These are phyloP conservation scores for Lunularia cruciata DNA, from an alignment of 225 moss, liverwort and hornwort species.

Conservation along the genomic window DNA sequence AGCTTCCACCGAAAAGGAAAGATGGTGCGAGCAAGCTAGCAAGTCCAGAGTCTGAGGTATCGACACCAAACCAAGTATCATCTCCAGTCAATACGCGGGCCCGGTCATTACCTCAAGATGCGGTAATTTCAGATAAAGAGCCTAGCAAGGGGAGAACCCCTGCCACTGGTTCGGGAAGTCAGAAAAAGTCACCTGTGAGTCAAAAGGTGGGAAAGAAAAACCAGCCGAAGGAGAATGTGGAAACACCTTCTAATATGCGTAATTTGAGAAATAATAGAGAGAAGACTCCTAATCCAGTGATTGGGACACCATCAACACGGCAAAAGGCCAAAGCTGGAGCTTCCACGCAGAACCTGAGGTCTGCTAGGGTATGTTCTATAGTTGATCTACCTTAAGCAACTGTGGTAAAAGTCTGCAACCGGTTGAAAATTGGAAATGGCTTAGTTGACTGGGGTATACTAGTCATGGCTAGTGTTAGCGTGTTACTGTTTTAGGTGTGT, in stretches of 20 bases:
- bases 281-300: conserved; percentile 29
- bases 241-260: conserved; percentile 19
- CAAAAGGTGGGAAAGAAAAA: conserved; percentile 33
- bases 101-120: conserved; percentile 38
- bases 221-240: conserved; percentile 28
- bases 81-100: conserved; percentile 41
- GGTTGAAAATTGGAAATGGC: conserved; percentile 30
- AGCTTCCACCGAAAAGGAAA: conserved; percentile 42
- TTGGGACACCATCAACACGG: conserved; percentile 28
- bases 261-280: conserved; percentile 30
- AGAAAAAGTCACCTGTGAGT: conserved; percentile 25
- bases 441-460: conserved; percentile 9
- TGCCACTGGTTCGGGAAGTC: conserved; percentile 32
- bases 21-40: conserved; percentile 28
- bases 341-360: conserved; percentile 30
- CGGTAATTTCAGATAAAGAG: conserved; percentile 34
- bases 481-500: too few species aligned
- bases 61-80: conserved; percentile 51
- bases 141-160: conserved; percentile 31
- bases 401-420: conserved; percentile 17
- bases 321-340: conserved; percentile 39
- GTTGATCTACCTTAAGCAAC: conserved; percentile 40
- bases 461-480: conserved; percentile 1
- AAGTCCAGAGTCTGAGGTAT: conserved; percentile 41
- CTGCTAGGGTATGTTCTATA: conserved; percentile 40